Base-by-base conservation (phyloP, 768 basidiomycete species). In the Coprinopsis cinerea region DNA sequence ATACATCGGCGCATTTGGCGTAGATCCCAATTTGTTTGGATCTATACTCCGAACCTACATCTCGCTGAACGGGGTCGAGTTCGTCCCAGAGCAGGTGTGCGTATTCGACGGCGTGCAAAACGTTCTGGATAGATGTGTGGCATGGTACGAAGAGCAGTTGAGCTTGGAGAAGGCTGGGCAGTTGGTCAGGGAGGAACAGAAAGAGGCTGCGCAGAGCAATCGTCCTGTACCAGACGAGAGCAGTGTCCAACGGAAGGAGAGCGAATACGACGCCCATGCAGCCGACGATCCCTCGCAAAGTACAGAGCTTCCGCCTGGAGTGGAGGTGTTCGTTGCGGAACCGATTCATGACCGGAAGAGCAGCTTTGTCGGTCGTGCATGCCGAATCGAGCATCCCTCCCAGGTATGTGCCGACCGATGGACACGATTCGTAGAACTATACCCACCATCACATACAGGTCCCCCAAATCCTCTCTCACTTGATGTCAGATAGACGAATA, bases 61-160 rank as follows among this genome's bases (percentile, higher is more conserved):
- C 48, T 91, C 91, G 2, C 60, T 73, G 18, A 77, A 74, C 47
- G 88, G 85, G 5, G 76, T 89, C n/a, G 85, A 90, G 55, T 94
- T 86, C 81, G 69, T 72, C 2, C 70, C 77, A 20, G 89, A 83
- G 25, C 73, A 71, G 1, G 83, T 92, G 15, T 91, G 88, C 55
- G 85, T 93, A 11, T 94, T 92, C 59, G 92, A 94, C 54, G 92
- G 92, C 10, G 64, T 93, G 23, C 88, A 92, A 64, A 81, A 72
- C 57, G 78, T 88, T 9, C 64, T 85, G 25, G 88, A 91, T 41
- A 69, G 71, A 14, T 85, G 83, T 53, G 68, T 73, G 20, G 58
- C 61, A 32, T 93, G 91, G 91, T 86, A 89, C 55, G 75, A 76
- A 52, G 79, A 82, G n/a, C 80, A 73, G 15, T 66, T 85, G 22